These are phyloP conservation scores for Physocladia obscura DNA, from an alignment of 192 early-diverging fungal species.

Conservation along the genomic window DNA sequence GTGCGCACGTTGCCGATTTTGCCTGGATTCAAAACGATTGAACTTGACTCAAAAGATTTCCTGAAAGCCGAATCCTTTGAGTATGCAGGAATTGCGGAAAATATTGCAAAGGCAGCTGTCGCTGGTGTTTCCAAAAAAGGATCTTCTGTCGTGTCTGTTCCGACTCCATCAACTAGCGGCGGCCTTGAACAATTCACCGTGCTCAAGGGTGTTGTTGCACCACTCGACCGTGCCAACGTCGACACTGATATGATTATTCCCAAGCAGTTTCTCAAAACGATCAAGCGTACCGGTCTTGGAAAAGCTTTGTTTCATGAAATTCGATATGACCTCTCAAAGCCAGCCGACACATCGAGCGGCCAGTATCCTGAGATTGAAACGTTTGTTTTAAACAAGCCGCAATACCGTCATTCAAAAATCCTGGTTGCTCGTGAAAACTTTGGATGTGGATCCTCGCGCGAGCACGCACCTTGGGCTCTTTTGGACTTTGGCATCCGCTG, in stretches of 20 bases:
- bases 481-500: conserved; percentile 71
- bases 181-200: conserved; percentile 63
- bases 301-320: conserved; percentile 59
- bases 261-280: conserved; percentile 76
- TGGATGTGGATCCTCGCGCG: conserved; percentile 67
- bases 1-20: conserved; percentile 48
- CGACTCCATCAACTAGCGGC: conserved; percentile 19
- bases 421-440: conserved; percentile 66
- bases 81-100: conserved; percentile 26
- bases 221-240: conserved; percentile 61
- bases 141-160: neutral
- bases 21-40: conserved; percentile 28
- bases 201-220: conserved; percentile 58
- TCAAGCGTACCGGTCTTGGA: conserved; percentile 69
- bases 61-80: conserved; percentile 40
- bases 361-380: conserved; percentile 39
- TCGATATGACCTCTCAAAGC: conserved; percentile 45
- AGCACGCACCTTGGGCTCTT: conserved; percentile 76
- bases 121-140: neutral
- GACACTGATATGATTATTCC: conserved; percentile 78
- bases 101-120: conserved; percentile 2
- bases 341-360: conserved; percentile 39
- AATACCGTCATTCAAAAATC: conserved; percentile 51
- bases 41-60: conserved; percentile 41
- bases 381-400: conserved; percentile 64